Percentiles rank a stretch among this genome's conserved stretches.
Conservation (phyloP, 2,329 filamentous ascomycete species). For the Colletotrichum sp. region DNA sequence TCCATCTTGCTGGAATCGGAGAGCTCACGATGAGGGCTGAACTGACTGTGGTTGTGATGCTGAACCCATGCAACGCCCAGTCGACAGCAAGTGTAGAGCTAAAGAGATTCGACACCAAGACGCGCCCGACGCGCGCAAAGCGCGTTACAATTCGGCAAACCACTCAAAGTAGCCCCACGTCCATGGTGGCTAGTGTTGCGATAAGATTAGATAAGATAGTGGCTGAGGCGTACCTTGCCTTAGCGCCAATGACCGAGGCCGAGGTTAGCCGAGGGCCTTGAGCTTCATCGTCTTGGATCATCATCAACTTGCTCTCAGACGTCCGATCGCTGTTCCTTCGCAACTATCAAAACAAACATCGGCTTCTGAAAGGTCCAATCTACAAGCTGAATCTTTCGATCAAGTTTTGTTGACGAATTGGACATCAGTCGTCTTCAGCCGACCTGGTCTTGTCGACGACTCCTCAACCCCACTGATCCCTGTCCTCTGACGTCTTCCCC, state of each 20-base stretch:
- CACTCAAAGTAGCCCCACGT: neutral
- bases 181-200: neutral
- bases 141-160: neutral
- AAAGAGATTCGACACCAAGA: neutral
- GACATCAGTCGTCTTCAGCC: neutral
- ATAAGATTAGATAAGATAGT: slow-evolving; percentile 3
- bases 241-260: slow-evolving; percentile 29
- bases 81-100: neutral
- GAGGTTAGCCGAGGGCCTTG: slow-evolving; percentile 44
- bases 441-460: neutral
- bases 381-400: neutral
- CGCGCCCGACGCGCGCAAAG: slow-evolving; percentile 14
- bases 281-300: slow-evolving; percentile 3
- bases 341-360: neutral
- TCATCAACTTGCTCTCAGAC: slow-evolving; percentile 5
- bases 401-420: neutral
- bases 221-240: neutral
- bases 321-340: neutral
- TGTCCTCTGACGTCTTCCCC: slow-evolving; percentile 8
- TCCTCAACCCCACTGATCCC: neutral
- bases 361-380: neutral
- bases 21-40: neutral
- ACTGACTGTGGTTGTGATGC: neutral
- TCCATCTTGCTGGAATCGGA: slow-evolving; percentile 51
- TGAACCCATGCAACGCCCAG: slow-evolving; percentile 1